Conservation (phyloP, 2,329 filamentous ascomycete species). For the Aspergillus flavus region DNA sequence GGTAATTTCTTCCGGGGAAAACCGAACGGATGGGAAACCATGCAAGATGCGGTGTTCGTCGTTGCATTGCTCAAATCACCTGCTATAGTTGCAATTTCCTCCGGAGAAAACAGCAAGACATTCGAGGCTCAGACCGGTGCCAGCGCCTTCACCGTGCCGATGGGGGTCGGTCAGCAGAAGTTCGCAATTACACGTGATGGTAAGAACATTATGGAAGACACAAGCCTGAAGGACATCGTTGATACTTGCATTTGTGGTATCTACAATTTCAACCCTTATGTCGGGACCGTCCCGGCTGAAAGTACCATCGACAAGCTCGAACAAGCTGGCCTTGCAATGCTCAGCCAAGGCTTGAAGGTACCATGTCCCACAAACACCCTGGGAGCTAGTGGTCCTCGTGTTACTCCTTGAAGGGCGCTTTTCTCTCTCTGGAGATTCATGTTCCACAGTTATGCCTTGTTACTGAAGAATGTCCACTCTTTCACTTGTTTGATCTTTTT, state of each 20-base stretch:
- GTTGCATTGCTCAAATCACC: constrained; percentile 53
- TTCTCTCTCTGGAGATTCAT: not conserved
- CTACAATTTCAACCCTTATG: constrained; percentile 62
- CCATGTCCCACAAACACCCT: constrained; percentile 33
- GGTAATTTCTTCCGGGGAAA: constrained; percentile 58
- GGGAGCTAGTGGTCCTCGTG: constrained; percentile 9
- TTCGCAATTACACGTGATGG: constrained; percentile 51
- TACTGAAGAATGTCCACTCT: not conserved
- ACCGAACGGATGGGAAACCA: constrained; percentile 53
- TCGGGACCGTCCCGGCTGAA: constrained; percentile 51
- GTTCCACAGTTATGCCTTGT: not conserved
- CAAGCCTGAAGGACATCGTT: constrained; percentile 54
- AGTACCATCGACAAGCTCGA: constrained; percentile 39
- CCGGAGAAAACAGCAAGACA: constrained; percentile 47
- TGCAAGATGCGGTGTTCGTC: constrained; percentile 56
- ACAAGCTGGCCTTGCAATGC: constrained; percentile 32
- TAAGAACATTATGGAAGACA: constrained; percentile 48
- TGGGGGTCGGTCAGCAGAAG: constrained; percentile 52
- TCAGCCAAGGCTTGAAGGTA: constrained; percentile 33
- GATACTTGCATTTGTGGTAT: constrained; percentile 53
- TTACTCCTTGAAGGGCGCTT: not conserved
- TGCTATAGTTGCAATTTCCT: constrained; percentile 50
- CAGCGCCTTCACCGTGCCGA: constrained; percentile 48
- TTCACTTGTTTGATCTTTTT: not conserved
- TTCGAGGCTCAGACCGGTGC: constrained; percentile 53